Percentiles rank a stretch among this genome's conserved stretches.
Evolutionary conservation across 2,329 filamentous ascomycete species (phyloP).

Genomic region (Aspergillus cejpii): DNA sequence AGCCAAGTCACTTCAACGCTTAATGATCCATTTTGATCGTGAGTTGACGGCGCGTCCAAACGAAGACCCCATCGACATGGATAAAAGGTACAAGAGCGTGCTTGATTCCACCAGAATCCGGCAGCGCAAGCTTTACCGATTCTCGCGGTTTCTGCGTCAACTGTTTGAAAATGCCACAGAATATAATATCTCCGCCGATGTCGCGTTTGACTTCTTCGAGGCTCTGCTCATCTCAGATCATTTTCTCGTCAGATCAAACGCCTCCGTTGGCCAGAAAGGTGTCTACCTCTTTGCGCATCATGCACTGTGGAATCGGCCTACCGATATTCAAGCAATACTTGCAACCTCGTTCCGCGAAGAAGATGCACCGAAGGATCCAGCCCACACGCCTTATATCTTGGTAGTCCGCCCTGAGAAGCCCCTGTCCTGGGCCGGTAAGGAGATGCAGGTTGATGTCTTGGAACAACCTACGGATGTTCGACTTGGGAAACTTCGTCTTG

Average conservation of each 20-base stretch:
- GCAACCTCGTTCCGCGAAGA: constrained; percentile 69
- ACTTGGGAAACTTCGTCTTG: constrained; percentile 74
- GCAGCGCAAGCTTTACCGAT: constrained; percentile 92
- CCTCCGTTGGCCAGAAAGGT: constrained; percentile 63
- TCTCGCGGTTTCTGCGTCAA: constrained; percentile 82
- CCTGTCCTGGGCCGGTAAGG: constrained; percentile 74
- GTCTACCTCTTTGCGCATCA: constrained; percentile 81
- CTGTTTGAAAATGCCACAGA: constrained; percentile 96
- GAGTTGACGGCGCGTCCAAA: constrained; percentile 79
- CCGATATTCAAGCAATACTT: constrained; percentile 79
- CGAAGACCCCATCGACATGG: constrained; percentile 81
- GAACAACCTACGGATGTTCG: constrained; percentile 80
- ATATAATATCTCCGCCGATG: constrained; percentile 70
- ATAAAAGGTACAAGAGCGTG: constrained; percentile 92
- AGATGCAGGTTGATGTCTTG: constrained; percentile 63
- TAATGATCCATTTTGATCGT: constrained; percentile 85
- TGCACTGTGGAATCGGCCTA: constrained; percentile 63
- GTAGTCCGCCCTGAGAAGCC: constrained; percentile 74
- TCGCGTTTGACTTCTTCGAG: constrained; percentile 70
- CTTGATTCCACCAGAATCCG: constrained; percentile 93
- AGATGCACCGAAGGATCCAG: constrained; percentile 63
- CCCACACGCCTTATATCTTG: constrained; percentile 70
- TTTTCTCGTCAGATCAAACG: constrained; percentile 69
- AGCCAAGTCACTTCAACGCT: constrained; percentile 79
- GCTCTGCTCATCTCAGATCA: constrained; percentile 75